Evolutionary conservation across 345 rosid species (phyloP).

Genomic region (Dipteronia sinensis): DNA sequence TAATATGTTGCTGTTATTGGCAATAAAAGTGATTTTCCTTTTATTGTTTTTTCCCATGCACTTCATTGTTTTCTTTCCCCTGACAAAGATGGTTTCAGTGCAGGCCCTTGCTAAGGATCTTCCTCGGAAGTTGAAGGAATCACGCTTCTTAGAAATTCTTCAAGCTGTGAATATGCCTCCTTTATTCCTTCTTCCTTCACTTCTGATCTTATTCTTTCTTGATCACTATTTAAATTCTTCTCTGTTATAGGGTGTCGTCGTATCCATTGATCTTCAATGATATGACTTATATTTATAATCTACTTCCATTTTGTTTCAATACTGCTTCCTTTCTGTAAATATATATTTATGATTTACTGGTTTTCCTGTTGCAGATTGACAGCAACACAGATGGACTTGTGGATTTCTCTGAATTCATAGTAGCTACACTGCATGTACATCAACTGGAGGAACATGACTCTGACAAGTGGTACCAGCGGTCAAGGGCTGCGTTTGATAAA

Average conservation of each 20-base stretch:
- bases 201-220: too few relatives aligned
- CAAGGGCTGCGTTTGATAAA: slow-evolving; percentile 89
- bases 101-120: slow-evolving; percentile 99
- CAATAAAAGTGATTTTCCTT: neutral
- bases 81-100: slow-evolving; percentile 22
- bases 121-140: slow-evolving; percentile 92
- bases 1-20: neutral
- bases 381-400: slow-evolving; percentile 97
- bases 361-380: slow-evolving; percentile 63
- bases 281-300: neutral
- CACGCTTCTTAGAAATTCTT: slow-evolving; percentile 84
- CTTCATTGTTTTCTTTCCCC: neutral
- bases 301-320: neutral
- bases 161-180: slow-evolving; percentile 67
- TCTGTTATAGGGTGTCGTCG: neutral
- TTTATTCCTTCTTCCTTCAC: neutral
- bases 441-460: slow-evolving; percentile 90
- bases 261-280: neutral
- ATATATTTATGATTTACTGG: neutral
- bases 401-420: slow-evolving; percentile 90
- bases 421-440: slow-evolving; percentile 88
- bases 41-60: neutral
- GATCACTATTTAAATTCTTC: neutral
- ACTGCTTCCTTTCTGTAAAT: slow-evolving; percentile 6
- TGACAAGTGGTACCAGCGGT: slow-evolving; percentile 83